Evolutionary conservation across 495 filamentous ascomycete genomes (phyloP).

Genomic region (Xylaria sp.): DNA sequence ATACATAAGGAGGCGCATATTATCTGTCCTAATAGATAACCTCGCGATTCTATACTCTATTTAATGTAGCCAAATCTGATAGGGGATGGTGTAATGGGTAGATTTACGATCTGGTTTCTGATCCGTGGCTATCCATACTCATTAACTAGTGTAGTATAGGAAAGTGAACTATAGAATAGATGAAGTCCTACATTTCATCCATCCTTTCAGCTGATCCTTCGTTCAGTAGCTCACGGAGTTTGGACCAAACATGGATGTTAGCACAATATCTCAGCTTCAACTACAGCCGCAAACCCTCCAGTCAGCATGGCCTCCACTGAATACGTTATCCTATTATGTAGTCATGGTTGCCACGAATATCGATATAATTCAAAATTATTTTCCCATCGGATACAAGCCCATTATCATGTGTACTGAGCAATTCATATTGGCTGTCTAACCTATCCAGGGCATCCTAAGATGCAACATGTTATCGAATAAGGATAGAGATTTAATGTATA

Average conservation of each 20-base stretch:
- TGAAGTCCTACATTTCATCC: background rate
- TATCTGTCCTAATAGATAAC: background rate
- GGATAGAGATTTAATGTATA: background rate
- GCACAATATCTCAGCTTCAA: background rate
- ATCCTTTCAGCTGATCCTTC: constrained; percentile 15
- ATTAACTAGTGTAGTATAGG: background rate
- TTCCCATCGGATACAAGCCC: background rate
- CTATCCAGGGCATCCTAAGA: background rate
- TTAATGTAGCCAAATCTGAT: too few relatives aligned
- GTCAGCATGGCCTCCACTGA: background rate
- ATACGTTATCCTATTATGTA: background rate
- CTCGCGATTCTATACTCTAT: background rate
- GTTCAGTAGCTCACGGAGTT: background rate
- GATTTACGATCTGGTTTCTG: background rate
- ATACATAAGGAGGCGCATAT: background rate
- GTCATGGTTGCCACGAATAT: too few relatives aligned
- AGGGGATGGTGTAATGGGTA: too few relatives aligned
- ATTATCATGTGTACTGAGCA: background rate
- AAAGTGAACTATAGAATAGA: background rate
- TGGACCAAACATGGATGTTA: background rate
- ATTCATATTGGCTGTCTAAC: background rate
- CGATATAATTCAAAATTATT: background rate
- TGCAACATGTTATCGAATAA: background rate
- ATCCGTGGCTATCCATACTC: background rate
- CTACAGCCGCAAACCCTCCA: background rate